Conservation (phyloP, 2,329 filamentous ascomycete genomes). For the Cadophora sp. region DNA sequence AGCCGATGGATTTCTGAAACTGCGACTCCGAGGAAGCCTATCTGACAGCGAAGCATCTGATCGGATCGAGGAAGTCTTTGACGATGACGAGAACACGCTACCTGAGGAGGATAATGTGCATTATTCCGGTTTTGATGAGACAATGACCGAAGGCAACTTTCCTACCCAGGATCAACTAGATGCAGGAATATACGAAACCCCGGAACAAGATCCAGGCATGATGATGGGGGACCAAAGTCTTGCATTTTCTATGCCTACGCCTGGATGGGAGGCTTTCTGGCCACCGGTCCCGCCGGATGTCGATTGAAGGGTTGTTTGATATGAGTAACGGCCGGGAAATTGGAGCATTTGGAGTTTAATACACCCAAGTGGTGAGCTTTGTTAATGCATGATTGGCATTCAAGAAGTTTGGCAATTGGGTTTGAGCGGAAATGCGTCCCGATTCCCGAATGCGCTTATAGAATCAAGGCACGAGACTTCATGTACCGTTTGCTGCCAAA, state of each 20-base stretch:
- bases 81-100: background rate
- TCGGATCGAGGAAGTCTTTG: slow-evolving; percentile 9
- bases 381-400: no score
- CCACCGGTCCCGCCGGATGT: slow-evolving; percentile 4
- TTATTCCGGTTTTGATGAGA: background rate
- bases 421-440: no score
- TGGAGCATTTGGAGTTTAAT: background rate
- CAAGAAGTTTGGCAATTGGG: no score
- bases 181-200: background rate
- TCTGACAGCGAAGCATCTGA: slow-evolving; percentile 22
- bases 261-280: slow-evolving; percentile 10
- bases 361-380: no score
- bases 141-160: background rate
- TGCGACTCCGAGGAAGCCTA: slow-evolving; percentile 7
- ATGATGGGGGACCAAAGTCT: background rate
- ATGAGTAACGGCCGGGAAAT: background rate
- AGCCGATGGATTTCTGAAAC: slow-evolving; percentile 5
- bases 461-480: background rate
- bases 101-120: background rate
- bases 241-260: slow-evolving; percentile 5
- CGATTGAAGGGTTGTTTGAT: background rate
- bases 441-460: background rate
- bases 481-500: background rate
- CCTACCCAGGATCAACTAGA: background rate
- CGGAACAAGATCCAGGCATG: background rate